A percentile compares a stretch with the other conserved stretches of the same genome.
Conservation (phyloP, 106 monocot species). For the Allium cepa region DNA sequence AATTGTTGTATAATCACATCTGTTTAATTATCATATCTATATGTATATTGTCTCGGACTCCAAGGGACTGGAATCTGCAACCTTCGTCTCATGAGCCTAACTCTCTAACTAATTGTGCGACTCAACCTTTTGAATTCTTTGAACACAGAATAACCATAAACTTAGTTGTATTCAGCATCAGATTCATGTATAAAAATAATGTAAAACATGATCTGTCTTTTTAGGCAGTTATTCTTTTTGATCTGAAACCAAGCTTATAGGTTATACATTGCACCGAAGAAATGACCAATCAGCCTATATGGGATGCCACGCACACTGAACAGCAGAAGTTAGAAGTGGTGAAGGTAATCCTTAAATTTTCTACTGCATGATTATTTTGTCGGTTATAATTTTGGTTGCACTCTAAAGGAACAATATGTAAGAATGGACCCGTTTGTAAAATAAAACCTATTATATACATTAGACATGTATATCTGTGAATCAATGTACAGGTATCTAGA, state of each 20-base stretch:
- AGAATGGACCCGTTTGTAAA: neutral
- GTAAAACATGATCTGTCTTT: no score
- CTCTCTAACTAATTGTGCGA: no score
- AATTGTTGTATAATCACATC: no score
- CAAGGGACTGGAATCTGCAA: no score
- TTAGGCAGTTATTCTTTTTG: neutral
- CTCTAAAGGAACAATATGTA: neutral
- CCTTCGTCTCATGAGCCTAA: no score
- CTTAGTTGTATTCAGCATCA: no score
- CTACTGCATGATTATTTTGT: neutral
- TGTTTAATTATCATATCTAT: no score
- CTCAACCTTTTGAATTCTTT: no score
- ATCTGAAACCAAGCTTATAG: constrained; percentile 9
- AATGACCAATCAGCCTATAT: constrained; percentile 43
- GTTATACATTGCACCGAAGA: constrained; percentile 65
- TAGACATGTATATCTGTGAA: neutral
- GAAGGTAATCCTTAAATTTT: constrained; percentile 24
- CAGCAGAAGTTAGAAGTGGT: constrained; percentile 34
- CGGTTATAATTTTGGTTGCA: neutral
- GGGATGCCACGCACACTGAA: constrained; percentile 61
- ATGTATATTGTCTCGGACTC: no score
- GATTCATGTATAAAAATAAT: no score
- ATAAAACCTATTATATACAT: neutral
- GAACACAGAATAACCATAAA: no score
- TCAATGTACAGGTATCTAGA: neutral